Evolutionary conservation across 345 rosid species (phyloP), one percentile per base, ranked within the genome.

Genomic region (Boechera retrofracta): DNA sequence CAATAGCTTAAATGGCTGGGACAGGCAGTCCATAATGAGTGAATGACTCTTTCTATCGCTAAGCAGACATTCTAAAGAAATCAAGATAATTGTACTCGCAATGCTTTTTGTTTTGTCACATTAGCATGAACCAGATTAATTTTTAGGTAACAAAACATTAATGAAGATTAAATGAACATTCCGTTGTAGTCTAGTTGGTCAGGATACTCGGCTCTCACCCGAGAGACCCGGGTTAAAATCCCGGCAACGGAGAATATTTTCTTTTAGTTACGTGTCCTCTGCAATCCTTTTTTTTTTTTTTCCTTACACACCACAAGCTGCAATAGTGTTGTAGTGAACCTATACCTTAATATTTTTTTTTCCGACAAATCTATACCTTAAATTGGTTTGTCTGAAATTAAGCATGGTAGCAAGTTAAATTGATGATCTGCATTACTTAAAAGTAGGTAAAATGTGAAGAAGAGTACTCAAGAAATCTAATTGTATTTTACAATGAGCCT

Each of bases 151-250:
- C 28, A 7, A 64, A 12, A 31, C 1, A 33, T 1, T 44, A 18
- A 35, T 49, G 0, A 4, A 67, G 10, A 11, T 6, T 21, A 0
- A 21, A 52, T 5, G 10, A 21, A 60, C 15, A 18, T 79, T 74
- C 64, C 71, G 55, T 73, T 63, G 72, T 80, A 58, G 82, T 75
- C 79, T 74, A 81, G 88, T 45, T 62, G 88, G 88, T 86, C 60
- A 84, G 85, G 87, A 84, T 2, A 85, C 79, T 85, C 75, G 85
- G 86, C 87, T 85, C 85, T 83, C 88, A 79, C 84, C 80, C 76
- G 81, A 85, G 72, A 70, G 86, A 80, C 83, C 80, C 84, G 80
- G 83, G 83, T 88, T 83, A 76, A 44, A 83, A 62, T 86, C 82
- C 86, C 82, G 83, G 85, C 87, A 86, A 83, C 82, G 83, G 84